Evolutionary conservation across 75 land plant genomes (phyloP).

Genomic region (Pinus albicaulis): DNA sequence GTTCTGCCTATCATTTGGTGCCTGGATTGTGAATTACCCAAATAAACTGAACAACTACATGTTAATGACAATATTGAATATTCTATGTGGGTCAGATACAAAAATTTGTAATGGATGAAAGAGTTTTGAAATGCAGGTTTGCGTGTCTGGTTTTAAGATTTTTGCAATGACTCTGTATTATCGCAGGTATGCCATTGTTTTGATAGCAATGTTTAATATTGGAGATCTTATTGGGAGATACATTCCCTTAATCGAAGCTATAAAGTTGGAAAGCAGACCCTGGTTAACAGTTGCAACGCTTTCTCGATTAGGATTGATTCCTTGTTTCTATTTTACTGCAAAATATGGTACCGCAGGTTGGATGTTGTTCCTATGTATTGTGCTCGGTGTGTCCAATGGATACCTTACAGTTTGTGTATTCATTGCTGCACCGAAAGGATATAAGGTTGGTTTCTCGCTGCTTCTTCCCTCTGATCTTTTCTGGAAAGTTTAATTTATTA

Average conservation of each 20-base stretch:
- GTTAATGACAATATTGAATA: not conserved
- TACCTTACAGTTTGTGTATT: conserved; percentile 87
- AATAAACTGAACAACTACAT: not conserved
- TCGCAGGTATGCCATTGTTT: conserved; percentile 75
- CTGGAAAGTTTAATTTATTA: not conserved
- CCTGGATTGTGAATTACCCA: not conserved
- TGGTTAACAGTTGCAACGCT: conserved; percentile 43
- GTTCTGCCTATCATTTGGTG: not conserved
- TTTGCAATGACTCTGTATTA: not conserved
- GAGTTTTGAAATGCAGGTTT: not conserved
- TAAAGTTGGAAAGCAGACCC: conserved; percentile 54
- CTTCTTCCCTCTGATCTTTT: not conserved
- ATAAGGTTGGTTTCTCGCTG: conserved; percentile 57
- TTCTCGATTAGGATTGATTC: conserved; percentile 70
- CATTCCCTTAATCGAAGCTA: conserved; percentile 49
- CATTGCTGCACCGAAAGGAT: conserved; percentile 80
- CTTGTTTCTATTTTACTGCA: conserved; percentile 94
- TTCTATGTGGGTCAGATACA: not conserved
- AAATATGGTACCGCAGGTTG: conserved; percentile 91
- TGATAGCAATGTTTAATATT: conserved; percentile 85
- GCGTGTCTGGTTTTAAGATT: not conserved
- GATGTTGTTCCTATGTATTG: conserved; percentile 79
- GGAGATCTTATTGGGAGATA: conserved; percentile 80
- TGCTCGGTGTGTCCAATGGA: conserved; percentile 85
- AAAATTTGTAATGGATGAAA: not conserved